Evolutionary conservation across 2,329 filamentous ascomycete genomes (phyloP), one percentile per base, ranked within the genome.

Genomic region (Uncinocarpus reesii): DNA sequence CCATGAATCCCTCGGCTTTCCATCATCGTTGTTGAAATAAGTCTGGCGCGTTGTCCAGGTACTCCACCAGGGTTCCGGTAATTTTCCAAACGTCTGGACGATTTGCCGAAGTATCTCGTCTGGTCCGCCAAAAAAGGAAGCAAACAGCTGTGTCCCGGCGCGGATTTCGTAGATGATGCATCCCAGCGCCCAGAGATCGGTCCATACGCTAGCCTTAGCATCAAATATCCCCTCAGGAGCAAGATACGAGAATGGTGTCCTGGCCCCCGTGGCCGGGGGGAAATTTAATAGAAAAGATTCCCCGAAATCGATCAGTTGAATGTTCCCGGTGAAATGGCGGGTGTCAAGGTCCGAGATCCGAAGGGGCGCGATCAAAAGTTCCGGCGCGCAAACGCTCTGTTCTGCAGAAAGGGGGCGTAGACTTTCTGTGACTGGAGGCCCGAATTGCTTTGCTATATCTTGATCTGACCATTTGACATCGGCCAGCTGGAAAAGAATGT

Each of bases 91-190:
- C 7, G 63, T 53, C 4, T 54, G 41, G 0, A 59, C 58, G 21
- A 66, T 59, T 4, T 57, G 53, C 1, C 53, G 48, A 0, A 66
- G 23, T 5, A 62, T 35, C 1, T 65, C 61, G n/a, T 66, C 62
- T 1, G 41, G 42, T 3, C 60, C 57, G 23, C 58, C 55, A 54
- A 58, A 57, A 53, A 57, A 57, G 0, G 47, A 55, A 16, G 58
- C 53, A 16, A 65, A 65, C 0, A 68, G 52, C 0, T 52, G 52
- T 3, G 58, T 45, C 0, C 63, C 61, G 0, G 57, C 53, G 0
- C 63, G 57, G 0, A 65, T 65, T 48, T 66, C 61, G 28, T 63
- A 62, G 0, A 67, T 28, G 0, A 61, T 65, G 20, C 63, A 66
- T 0, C 57, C 64, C 2, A 66, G 58, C 23, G 64, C 61, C 62